Conservation (phyloP, 108 stramenopile genomes). For the Pseudonitzschia multistriata region DNA sequence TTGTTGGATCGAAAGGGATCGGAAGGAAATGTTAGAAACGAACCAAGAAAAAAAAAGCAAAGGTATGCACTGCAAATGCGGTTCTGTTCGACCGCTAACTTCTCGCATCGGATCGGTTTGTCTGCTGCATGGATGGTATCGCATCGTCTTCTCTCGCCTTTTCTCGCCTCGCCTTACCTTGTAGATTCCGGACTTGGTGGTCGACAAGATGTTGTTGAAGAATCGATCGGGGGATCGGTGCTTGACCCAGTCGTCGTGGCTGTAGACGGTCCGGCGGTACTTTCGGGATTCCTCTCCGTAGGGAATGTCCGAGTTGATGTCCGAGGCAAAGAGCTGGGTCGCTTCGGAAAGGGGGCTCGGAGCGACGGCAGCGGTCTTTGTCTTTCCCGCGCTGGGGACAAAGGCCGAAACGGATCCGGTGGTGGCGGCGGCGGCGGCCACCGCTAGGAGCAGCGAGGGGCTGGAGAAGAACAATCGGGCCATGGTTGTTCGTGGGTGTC, state of each 20-base stretch:
- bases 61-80: not conserved
- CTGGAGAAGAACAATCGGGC: no score
- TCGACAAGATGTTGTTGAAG: constrained; percentile 47
- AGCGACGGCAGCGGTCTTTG: not conserved
- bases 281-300: constrained; percentile 50
- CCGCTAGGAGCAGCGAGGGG: not conserved
- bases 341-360: not conserved
- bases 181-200: constrained; percentile 60
- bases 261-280: constrained; percentile 74
- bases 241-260: constrained; percentile 73
- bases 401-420: not conserved
- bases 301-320: constrained; percentile 4
- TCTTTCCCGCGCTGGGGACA: not conserved
- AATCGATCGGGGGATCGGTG: constrained; percentile 69
- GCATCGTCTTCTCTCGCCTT: no score
- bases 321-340: not conserved
- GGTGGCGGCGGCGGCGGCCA: not conserved
- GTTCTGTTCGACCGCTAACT: no score
- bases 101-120: no score
- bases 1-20: not conserved
- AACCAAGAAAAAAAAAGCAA: not conserved
- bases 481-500: no score
- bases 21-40: not conserved
- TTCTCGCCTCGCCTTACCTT: no score
- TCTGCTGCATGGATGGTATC: no score